These are phyloP conservation scores for Isoetes taiwanensis DNA, from an alignment of 75 land plant genomes.

Conservation along the genomic window DNA sequence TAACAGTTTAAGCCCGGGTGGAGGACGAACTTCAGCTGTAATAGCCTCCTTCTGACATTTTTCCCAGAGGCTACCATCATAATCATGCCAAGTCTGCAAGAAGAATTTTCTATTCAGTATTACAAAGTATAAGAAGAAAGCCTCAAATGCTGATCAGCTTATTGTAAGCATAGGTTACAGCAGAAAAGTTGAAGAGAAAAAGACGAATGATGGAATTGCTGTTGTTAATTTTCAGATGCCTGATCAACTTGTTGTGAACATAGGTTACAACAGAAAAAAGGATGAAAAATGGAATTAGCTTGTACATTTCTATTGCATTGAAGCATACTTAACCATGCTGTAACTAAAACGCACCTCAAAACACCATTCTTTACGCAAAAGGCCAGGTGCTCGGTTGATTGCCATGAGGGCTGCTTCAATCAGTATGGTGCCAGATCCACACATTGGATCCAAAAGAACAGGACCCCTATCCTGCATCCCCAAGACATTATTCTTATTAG, in stretches of 20 bases:
- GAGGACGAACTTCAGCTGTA: conserved; percentile 6
- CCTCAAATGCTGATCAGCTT: too few species aligned
- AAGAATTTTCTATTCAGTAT: neutral
- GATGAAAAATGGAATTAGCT: too few species aligned
- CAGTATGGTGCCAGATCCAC: conserved; percentile 12
- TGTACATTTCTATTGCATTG: too few species aligned
- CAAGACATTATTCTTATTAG: conserved; percentile 10
- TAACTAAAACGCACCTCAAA: conserved; percentile 18
- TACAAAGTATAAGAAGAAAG: neutral
- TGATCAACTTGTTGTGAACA: too few species aligned
- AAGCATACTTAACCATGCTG: neutral
- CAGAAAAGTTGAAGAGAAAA: neutral
- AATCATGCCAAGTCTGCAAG: conserved; percentile 16
- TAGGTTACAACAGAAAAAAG: too few species aligned
- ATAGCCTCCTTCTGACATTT: conserved; percentile 1
- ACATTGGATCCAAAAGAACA: conserved; percentile 14
- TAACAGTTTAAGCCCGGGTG: conserved; percentile 7
- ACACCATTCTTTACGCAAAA: conserved; percentile 10
- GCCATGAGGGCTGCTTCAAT: conserved; percentile 18
- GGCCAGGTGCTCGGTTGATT: conserved; percentile 11
- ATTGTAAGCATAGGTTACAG: too few species aligned
- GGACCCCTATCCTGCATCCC: neutral
- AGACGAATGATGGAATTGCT: neutral
- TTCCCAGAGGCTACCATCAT: conserved; percentile 9
- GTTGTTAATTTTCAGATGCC: conserved; percentile 3